Base-by-base conservation (phyloP, 306 rosid species). In the Lathyrus tuberosus region DNA sequence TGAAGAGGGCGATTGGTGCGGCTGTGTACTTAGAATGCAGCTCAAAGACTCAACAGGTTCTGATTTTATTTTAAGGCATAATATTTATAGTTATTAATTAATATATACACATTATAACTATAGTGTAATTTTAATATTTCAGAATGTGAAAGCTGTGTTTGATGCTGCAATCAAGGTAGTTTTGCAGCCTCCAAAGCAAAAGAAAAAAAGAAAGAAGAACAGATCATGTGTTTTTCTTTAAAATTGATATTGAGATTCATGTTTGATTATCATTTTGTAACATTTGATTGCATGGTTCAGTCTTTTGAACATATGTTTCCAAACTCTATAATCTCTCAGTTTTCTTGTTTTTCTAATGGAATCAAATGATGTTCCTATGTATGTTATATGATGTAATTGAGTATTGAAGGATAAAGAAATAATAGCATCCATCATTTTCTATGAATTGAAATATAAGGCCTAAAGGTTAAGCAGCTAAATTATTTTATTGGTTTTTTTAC, bases 1-100 rank as follows among this genome's bases (percentile, higher is more conserved):
- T 92, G 78, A 89, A 83, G 91, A 92, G 87, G 74, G 83, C 91
- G 65, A 92, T 92, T 71, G 98, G 98, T 80, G 96, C 96, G 59
- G 92, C 92, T 44, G 87, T 79, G 24, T 92, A 92, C 84, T 62
- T 92, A 75, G 98, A 92, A 74, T 92, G 98, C 85, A 92, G 98
- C 85, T 88, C 98, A 48, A 92, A 92, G 82, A 89, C 96, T 71
- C 98, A 92, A 66, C 96, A 89, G 96, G 98, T 87, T 79, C 16
- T 16, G 35, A 17, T 74, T 62, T 37, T 37, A 0, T 14, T 6
- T 38, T 51, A 17, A 13, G 10, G 20, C 22, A 47, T 15, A 38
- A 38, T 38, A 38, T 7, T 1, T 7, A 38, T 38, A 38, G 42
- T 38, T 38, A 38, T 38, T 38, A 37, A 1, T 24, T 24, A n/a